Evolutionary conservation across 2,329 filamentous ascomycete genomes (phyloP), one percentile per base, ranked within the genome.

Genomic region (Hawksworthiomyces lignivorus): DNA sequence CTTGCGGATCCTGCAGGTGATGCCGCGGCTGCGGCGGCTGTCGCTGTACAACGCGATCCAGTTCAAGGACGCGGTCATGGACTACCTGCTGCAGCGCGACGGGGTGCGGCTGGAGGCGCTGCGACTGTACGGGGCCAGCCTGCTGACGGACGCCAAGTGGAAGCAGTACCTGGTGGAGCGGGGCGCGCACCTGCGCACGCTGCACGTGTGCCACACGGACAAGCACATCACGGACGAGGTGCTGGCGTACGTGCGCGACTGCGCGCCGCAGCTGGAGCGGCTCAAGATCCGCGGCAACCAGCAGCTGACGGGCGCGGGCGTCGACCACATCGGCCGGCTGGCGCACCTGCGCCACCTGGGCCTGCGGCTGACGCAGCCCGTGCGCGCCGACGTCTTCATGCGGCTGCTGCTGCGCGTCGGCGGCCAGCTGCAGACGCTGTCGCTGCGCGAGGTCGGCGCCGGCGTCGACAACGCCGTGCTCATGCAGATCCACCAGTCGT

Each of bases 1-100:
- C 50, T 74, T 85, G 36, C 76, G 81, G 49, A 86, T 95, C 31
- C 88, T 96, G 48, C 82, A 87, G 39, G 72, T 79, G 3, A 80
- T 84, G 44, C 79, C 85, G 0, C 70, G 70, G 6, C 66, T 95
- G 41, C 77, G 77, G 52, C 73, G 73, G 32, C 70, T 96, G 43
- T 84, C 87, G 50, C 66, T 94, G 10, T 80, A 84, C 36, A 90
- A 89, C 54, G 87, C 82, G n/a, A 85, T 92, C 37, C 89, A 95
- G 56, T 83, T 96, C 69, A 95, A 94, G 61, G 84, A 96, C 54
- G 70, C 72, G 29, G 84, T 88, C 31, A 73, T 96, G 61, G 77
- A 87, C 39, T 95, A 90, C 58, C 75, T 96, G 54, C 68, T 86
- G 17, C 79, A 80, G 42, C 84, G 86, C 36, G 73, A 84, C 37